Evolutionary conservation across 805 yeast species (phyloP), one percentile per base, ranked within the genome.

Genomic region (Saccharomycopsis microspora): DNA sequence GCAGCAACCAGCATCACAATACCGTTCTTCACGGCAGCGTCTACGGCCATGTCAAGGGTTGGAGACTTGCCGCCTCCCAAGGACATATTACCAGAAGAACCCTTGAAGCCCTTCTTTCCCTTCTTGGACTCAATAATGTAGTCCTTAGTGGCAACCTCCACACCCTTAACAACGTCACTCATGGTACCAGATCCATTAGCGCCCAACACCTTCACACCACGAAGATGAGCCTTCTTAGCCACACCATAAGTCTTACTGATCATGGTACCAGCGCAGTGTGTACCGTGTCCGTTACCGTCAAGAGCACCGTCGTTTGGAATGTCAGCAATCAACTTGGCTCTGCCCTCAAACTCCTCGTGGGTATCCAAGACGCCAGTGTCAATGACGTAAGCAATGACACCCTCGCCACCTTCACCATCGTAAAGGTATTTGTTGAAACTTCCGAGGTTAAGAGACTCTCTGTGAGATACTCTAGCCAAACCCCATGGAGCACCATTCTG

Each of bases 1-100:
- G 97, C 96, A 44, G 97, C 97, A 55, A 87, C 96, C 36, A 95
- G 94, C 63, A 90, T 83, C 63, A 86, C 93, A 51, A 90, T 67
- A 58, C 96, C 97, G 33, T 89, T 84, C 54, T 76, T 73, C 44
- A 85, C 87, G 38, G 95, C 96, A 41, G 95, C 95, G 57, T 85
- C 79, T 42, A 85, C 94, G 48, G 95, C 96, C 64, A 80, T 58
- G 61, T 87, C 95, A 57, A 89, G 75, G 5, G 95, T 80, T 44
- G 87, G 84, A 3, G 96, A 85, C 60, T 80, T 82, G 59, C 95
- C 95, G 63, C 96, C 96, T 59, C 96, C 96, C 51, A 89, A 72
- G 10, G 96, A 88, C 90, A 88, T 86, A 70, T 90, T 93, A 43
- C 88, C 90, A 29, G 88, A 78, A 36, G 93, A 82, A 54, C 93